Conservation (phyloP, 2,329 filamentous ascomycete species). For the Colletotrichum lentis region DNA sequence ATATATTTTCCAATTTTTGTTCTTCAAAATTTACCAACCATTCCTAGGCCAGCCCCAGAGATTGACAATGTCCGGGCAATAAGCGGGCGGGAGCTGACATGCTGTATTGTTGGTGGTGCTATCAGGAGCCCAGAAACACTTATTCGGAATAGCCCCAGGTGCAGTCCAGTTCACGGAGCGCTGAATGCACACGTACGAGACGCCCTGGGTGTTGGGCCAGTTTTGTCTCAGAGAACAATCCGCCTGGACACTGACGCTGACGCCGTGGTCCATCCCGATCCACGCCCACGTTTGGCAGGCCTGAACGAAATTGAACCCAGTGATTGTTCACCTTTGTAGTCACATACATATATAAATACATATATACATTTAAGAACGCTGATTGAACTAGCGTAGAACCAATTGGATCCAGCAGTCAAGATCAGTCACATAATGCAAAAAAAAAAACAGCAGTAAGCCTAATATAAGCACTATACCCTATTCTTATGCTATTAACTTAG, state of each 20-base stretch:
- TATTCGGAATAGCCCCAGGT: neutral
- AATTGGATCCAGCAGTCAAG: too few relatives aligned
- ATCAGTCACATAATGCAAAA: too few relatives aligned
- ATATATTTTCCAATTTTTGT: too few relatives aligned
- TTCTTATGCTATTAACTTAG: too few relatives aligned
- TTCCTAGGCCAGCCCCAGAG: neutral
- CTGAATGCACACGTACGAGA: neutral
- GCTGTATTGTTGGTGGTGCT: neutral
- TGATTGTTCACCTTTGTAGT: too few relatives aligned
- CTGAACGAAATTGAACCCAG: neutral
- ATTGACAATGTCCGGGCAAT: neutral
- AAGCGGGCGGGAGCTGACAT: neutral
- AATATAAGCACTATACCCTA: too few relatives aligned
- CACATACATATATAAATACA: too few relatives aligned
- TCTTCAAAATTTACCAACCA: neutral
- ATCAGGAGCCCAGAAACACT: neutral
- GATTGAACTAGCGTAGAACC: too few relatives aligned
- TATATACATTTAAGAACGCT: too few relatives aligned
- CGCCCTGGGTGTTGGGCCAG: neutral
- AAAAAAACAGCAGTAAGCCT: too few relatives aligned
- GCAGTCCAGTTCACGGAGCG: neutral
- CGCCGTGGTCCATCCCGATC: neutral
- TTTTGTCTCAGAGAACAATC: neutral
- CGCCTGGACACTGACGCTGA: neutral
- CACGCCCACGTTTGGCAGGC: neutral